Percentiles rank a stretch among this genome's conserved stretches.
Conservation (phyloP, 306 rosid genomes). For the Castanea sativa region DNA sequence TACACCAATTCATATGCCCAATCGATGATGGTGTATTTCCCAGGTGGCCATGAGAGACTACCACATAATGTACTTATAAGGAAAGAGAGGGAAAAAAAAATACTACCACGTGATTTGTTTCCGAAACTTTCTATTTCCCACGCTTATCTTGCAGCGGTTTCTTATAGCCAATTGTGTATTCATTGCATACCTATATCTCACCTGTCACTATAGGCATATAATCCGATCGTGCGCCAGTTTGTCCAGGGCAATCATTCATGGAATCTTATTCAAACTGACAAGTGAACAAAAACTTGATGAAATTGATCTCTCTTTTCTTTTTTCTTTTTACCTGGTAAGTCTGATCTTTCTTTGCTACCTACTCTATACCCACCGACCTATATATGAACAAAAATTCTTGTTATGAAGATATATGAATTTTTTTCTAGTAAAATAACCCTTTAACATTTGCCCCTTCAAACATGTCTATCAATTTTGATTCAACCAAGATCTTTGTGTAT, state of each 20-base stretch:
- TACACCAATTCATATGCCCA: not conserved
- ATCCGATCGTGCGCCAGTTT: slow-evolving; percentile 1
- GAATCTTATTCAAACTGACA: not conserved
- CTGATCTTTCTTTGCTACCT: too few relatives aligned
- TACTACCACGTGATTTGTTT: not conserved
- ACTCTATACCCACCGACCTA: too few relatives aligned
- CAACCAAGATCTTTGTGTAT: not conserved
- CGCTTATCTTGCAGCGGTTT: not conserved
- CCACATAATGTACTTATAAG: not conserved
- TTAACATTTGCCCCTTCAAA: not conserved
- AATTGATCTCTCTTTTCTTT: too few relatives aligned
- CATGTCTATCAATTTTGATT: not conserved
- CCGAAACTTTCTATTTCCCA: not conserved
- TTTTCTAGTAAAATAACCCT: too few relatives aligned
- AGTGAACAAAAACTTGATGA: too few relatives aligned
- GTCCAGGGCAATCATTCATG: not conserved
- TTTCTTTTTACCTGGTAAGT: too few relatives aligned
- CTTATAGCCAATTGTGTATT: slow-evolving; percentile 1
- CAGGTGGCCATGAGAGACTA: not conserved
- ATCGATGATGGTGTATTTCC: not conserved
- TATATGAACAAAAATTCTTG: too few relatives aligned
- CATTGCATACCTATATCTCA: not conserved
- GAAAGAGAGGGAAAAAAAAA: not conserved
- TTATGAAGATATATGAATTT: too few relatives aligned
- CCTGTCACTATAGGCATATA: not conserved